These are phyloP conservation scores for Botrytis fragariae DNA, from an alignment of 2,329 filamentous ascomycete species.

Conservation along the genomic window DNA sequence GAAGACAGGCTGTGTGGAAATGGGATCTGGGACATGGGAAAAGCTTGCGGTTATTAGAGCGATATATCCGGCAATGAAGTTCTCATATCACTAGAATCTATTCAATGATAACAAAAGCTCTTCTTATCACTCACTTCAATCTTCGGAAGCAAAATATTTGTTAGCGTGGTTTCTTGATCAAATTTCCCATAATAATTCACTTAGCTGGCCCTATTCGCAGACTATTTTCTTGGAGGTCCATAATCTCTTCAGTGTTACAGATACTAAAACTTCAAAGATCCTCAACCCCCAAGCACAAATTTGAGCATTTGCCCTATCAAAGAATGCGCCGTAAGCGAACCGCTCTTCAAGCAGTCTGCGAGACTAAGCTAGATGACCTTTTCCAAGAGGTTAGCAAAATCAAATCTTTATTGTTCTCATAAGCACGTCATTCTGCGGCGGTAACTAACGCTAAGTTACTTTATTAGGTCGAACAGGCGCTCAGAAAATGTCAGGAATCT, in stretches of 20 bases:
- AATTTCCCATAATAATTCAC: background rate
- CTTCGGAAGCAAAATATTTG: fast-evolving
- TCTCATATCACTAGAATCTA: background rate
- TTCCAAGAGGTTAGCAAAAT: background rate
- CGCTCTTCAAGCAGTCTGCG: background rate
- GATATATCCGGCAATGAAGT: background rate
- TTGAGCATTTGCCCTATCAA: background rate
- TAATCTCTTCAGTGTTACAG: too few species aligned
- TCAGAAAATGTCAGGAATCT: background rate
- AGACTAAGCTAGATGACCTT: background rate
- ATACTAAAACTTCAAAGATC: too few species aligned
- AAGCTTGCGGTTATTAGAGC: background rate
- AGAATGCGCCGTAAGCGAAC: background rate
- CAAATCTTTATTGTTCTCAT: background rate
- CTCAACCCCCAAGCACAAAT: background rate
- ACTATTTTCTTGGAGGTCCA: too few species aligned
- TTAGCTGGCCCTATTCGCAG: too few species aligned
- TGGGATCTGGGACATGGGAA: background rate
- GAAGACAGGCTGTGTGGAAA: background rate
- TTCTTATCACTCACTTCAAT: background rate
- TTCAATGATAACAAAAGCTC: too few species aligned
- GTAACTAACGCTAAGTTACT: background rate
- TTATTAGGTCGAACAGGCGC: background rate
- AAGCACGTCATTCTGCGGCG: fast-evolving
- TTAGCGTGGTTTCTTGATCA: background rate